Base-by-base conservation (phyloP, 148 eudicot genomes). In the Heliosperma pusillum region DNA sequence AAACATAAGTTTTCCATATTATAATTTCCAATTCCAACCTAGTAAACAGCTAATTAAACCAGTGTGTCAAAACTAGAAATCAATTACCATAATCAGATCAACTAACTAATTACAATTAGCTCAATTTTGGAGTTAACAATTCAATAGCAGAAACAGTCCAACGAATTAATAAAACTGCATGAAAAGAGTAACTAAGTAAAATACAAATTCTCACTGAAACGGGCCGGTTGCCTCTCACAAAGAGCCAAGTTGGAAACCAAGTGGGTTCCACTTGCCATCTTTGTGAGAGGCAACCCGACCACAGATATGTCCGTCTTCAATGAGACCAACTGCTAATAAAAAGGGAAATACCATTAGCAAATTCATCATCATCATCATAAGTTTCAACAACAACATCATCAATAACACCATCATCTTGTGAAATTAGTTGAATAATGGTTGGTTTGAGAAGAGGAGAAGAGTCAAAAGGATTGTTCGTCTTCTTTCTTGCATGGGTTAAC, bases 351-450 rank as follows among this genome's bases (percentile, higher is more conserved):
- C 89, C 91, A 73, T 85, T 87, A 21, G 72, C 84, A 62, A 87
- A 80, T n/a, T 86, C 93, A 80, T 76, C 83, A 71, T 56, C 59
- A 13, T 59, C 79, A 11, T 77, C 82, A 1, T 36, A 7, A 36
- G 10, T 36, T 0, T 1, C 42, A 36, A 6, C 42, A 36, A 77
- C 83, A 11, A 6, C 42, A 36, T 80, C 83, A 11, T 82, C 82
- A 26, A n/a, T n/a, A n/a, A n/a, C n/a, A n/a, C 67, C 83, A 25
- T 70, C 81, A 58, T 73, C 84, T 67, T 75, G 30, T 11, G 76
- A 70, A 24, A 89, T 81, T 80, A 89, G 77, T 65, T 89, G 85
- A 47, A 85, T 67, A 59, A 88, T 80, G 24, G 76, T 78, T 26
- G 91, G 89, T 69, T 79, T 79, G 52, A 80, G 59, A 84, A 79